A percentile compares a stretch with the other conserved stretches of the same genome.
phyloP scores from a whole-genome alignment of 1,284 basidiomycete species.

The Thecaphora thlaspeos region DNA sequence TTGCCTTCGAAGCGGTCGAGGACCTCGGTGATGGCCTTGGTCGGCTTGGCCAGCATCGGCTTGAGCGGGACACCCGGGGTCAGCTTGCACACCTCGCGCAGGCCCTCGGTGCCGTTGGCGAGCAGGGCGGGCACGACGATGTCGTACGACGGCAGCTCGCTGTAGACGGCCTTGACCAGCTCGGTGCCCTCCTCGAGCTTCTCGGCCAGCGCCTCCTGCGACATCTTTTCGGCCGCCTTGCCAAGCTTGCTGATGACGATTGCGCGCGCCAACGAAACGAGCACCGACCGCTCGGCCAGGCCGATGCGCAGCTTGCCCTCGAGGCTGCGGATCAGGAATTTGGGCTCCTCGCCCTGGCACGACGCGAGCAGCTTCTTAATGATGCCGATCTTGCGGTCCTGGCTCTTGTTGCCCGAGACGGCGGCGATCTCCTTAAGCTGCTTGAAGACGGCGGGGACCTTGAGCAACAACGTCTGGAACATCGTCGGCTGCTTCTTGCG shows the following conservation, averaged over 20 bases:
- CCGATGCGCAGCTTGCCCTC: slow-evolving; percentile 98
- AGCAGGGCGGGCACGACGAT: slow-evolving; percentile 88
- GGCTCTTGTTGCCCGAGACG: slow-evolving; percentile 74
- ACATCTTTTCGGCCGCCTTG: slow-evolving; percentile 63
- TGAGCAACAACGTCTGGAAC: slow-evolving; percentile 89
- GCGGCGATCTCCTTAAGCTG: slow-evolving; percentile 40
- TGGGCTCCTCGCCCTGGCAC: slow-evolving; percentile 82
- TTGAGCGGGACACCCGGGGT: slow-evolving; percentile 92
- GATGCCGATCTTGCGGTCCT: slow-evolving; percentile 78
- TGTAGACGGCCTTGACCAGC: slow-evolving; percentile 87
- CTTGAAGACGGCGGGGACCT: slow-evolving; percentile 71
- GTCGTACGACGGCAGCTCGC: slow-evolving; percentile 92
- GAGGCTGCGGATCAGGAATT: slow-evolving; percentile 91
- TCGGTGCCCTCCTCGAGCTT: slow-evolving; percentile 77
- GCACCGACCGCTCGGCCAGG: slow-evolving; percentile 83
- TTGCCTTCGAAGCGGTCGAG: slow-evolving; percentile 95
- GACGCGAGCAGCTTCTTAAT: slow-evolving; percentile 92
- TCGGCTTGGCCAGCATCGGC: slow-evolving; percentile 99
- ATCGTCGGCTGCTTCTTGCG: slow-evolving; percentile 91
- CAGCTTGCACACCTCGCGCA: slow-evolving; percentile 78
- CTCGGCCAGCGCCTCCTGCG: slow-evolving; percentile 70
- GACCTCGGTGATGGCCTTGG: slow-evolving; percentile 98
- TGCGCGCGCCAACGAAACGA: slow-evolving; percentile 51
- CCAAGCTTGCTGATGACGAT: slow-evolving; percentile 42
- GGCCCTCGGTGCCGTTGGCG: slow-evolving; percentile 71